Conservation (phyloP, 768 basidiomycete species). For the Lactarius trivialis region DNA sequence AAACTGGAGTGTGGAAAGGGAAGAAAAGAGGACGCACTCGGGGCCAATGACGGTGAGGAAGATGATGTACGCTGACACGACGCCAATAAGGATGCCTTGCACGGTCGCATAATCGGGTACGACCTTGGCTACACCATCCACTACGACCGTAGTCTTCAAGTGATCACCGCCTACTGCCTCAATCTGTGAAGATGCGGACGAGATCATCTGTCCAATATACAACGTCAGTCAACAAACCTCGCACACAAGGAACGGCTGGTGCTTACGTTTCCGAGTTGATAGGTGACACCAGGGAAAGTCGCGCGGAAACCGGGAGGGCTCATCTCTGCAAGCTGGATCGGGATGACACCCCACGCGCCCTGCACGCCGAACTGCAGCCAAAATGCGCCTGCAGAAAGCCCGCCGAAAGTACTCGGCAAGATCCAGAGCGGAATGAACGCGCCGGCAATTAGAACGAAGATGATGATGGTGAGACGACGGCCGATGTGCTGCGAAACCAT, state of each 20-base stretch:
- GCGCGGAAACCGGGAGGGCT: constrained; percentile 45
- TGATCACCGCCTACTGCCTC: constrained; percentile 42
- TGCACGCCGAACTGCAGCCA: constrained; percentile 44
- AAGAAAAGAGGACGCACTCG: constrained; percentile 42
- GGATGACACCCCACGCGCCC: constrained; percentile 32
- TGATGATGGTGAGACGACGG: constrained; percentile 39
- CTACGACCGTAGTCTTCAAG: constrained; percentile 32
- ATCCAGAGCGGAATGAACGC: constrained; percentile 39
- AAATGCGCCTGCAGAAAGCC: constrained; percentile 43
- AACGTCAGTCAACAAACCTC: not conserved
- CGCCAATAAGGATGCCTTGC: constrained; percentile 84
- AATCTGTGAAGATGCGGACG: constrained; percentile 42
- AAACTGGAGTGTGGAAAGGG: not conserved
- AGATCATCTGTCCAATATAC: constrained; percentile 34
- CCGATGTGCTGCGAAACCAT: constrained; percentile 38
- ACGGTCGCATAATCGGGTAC: constrained; percentile 55
- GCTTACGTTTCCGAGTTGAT: constrained; percentile 37
- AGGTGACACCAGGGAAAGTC: constrained; percentile 39
- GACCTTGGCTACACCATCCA: constrained; percentile 24
- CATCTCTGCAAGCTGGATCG: constrained; percentile 43
- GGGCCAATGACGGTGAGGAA: constrained; percentile 74
- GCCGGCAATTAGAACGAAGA: constrained; percentile 31
- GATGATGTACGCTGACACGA: constrained; percentile 73
- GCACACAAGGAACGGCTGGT: not conserved
- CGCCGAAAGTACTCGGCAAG: constrained; percentile 36